Percentiles rank a stretch among this genome's conserved stretches.
phyloP scores from a whole-genome alignment of 2,329 filamentous ascomycete genomes.

The Harringtonia aguacate region DNA sequence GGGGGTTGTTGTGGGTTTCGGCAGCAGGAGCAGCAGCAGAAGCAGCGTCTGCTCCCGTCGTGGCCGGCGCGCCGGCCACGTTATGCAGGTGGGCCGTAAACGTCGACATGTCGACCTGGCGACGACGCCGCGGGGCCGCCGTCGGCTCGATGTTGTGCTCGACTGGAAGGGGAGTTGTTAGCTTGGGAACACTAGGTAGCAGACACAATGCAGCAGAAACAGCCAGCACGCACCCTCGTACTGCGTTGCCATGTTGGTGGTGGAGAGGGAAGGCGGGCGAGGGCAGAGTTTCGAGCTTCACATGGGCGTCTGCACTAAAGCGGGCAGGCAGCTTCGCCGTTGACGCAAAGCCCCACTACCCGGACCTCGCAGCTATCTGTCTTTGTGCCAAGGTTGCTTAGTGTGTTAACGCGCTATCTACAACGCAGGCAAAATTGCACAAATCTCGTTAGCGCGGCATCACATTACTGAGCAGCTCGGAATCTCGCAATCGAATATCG shows the following conservation, averaged over 20 bases:
- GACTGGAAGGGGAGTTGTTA: slow-evolving; percentile 27
- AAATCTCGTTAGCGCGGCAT: too few species aligned
- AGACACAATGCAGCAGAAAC: not conserved
- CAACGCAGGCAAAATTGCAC: too few species aligned
- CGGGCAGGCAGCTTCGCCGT: slow-evolving; percentile 4
- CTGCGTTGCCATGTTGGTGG: slow-evolving; percentile 38
- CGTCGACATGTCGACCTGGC: slow-evolving; percentile 53
- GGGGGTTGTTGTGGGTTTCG: slow-evolving; percentile 41
- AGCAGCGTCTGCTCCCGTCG: not conserved
- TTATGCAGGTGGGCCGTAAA: slow-evolving; percentile 49
- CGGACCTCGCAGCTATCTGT: not conserved
- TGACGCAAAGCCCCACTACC: slow-evolving; percentile 1
- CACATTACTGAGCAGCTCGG: too few species aligned
- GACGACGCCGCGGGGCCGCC: slow-evolving; percentile 30
- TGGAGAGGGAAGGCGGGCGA: too few species aligned
- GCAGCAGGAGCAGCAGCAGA: too few species aligned
- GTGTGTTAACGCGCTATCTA: too few species aligned
- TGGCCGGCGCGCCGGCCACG: slow-evolving; percentile 18
- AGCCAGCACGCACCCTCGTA: slow-evolving; percentile 37
- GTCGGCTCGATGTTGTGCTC: slow-evolving; percentile 50
- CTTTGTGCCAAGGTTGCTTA: too few species aligned
- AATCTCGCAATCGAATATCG: too few species aligned
- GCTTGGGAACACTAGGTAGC: not conserved
- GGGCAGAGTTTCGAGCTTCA: not conserved
- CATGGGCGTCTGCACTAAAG: too few species aligned